These are phyloP conservation scores for Cadophora malorum DNA, from an alignment of 2,329 filamentous ascomycete species.

Conservation along the genomic window DNA sequence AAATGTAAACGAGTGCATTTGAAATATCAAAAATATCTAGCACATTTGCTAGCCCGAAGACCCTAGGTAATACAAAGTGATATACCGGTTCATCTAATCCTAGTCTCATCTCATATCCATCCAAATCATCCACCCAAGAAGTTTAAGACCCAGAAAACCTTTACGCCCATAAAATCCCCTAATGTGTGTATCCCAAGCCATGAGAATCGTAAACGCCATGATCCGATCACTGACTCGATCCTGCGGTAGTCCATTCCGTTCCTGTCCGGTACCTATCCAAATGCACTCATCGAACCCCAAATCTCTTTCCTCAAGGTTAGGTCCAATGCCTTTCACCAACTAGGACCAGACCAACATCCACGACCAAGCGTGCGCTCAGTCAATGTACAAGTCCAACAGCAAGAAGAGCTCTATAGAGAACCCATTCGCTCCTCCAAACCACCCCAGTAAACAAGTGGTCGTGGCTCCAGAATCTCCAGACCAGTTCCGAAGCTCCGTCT, in stretches of 20 bases:
- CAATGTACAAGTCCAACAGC: neutral
- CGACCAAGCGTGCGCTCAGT: neutral
- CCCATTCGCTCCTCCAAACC: conserved; percentile 66
- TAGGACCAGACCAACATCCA: conserved; percentile 10
- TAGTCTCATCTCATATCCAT: neutral
- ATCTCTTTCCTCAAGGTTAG: neutral
- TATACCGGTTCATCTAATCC: conserved; percentile 15
- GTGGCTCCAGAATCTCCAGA: conserved; percentile 64
- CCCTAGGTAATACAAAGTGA: conserved; percentile 19
- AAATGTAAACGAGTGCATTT: conserved; percentile 14
- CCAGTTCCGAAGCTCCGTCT: conserved; percentile 58
- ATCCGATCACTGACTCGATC: conserved; percentile 33
- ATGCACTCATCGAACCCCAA: conserved; percentile 4
- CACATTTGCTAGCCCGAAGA: conserved; percentile 19
- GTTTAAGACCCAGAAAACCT: conserved; percentile 20
- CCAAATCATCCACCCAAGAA: conserved; percentile 15
- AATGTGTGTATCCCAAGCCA: conserved; percentile 30
- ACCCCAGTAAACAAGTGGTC: conserved; percentile 68
- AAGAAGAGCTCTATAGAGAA: conserved; percentile 31
- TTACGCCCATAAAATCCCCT: conserved; percentile 27
- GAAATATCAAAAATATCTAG: conserved; percentile 15
- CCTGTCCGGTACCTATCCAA: neutral
- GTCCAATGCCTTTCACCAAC: conserved; percentile 25
- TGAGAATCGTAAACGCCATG: conserved; percentile 31
- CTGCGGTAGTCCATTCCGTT: conserved; percentile 5